Base-by-base conservation (phyloP, 2,329 filamentous ascomycete species). In the Alternaria ventricosa region DNA sequence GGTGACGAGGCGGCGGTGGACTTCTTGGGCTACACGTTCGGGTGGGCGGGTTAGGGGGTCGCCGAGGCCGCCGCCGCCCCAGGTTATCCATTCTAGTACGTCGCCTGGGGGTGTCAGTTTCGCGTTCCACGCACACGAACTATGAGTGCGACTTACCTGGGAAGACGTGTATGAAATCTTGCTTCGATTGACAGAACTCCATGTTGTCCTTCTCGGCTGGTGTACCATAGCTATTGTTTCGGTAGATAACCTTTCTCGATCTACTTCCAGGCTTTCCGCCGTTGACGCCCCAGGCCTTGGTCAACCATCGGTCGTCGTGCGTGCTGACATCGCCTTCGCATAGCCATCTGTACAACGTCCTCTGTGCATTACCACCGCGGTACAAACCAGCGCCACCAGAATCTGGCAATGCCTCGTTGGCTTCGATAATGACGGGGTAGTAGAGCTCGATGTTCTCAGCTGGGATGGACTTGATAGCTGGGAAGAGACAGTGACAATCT, bases 401-500 rank as follows among this genome's bases (percentile, higher is more conserved):
- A 60, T 85, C 83, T 3, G 82, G 76, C 2, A 85, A 75, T 5
- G 81, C 81, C 64, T 85, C 81, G 61, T 85, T 85, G 1, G 80
- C 82, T 63, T 86, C 83, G 57, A 85, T 81, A 18, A 82, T 79
- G 11, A 85, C 76, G 3, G 83, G 84, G 65, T 82, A 85, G 59
- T 84, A 83, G 5, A 84, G 71, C 64, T 85, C 84, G 47, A 84
- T 82, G 53, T 79, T 83, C 68, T 86, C 84, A 0, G 82, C 83
- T 0, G 83, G 84, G 25, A 85, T 84, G 2, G 81, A 83, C 64
- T 85, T 86, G 73, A 85, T 85, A 2, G 82, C 82, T 0, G 84
- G 83, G 70, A 85, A 85, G 4, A 86, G 74, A 50, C 83, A 85
- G 67, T 85, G 84, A 61, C 84, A 85, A 65, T 86, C 83, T 2